These are phyloP conservation scores for Kodamaea alishanica DNA, from an alignment of 1,139 yeast species.

Conservation along the genomic window DNA sequence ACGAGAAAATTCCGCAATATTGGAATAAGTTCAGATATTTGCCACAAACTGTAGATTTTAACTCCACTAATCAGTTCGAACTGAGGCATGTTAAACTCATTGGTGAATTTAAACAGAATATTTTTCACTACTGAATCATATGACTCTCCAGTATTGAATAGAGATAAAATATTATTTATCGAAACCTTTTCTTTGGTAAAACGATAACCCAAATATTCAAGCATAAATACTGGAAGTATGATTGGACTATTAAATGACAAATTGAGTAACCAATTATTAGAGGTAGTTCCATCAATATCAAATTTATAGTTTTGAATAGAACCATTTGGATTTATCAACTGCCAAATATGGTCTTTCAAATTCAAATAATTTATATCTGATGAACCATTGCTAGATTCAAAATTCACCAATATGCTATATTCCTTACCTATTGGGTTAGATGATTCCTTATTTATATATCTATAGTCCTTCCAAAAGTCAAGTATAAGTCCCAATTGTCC, in stretches of 20 bases:
- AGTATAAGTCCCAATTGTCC: constrained; percentile 34
- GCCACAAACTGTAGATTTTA: constrained; percentile 20
- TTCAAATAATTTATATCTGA: constrained; percentile 18
- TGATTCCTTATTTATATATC: constrained; percentile 27
- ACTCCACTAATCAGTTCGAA: constrained; percentile 4
- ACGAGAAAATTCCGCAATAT: constrained; percentile 32
- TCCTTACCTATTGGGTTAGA: constrained; percentile 12
- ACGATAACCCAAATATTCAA: constrained; percentile 31
- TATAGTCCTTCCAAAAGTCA: constrained; percentile 36
- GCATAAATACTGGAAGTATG: constrained; percentile 24
- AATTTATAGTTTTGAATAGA: constrained; percentile 10
- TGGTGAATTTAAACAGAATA: constrained; percentile 8
- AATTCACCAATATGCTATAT: constrained; percentile 15
- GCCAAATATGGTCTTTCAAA: constrained; percentile 22
- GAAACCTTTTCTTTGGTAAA: constrained; percentile 1
- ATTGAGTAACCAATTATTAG: constrained; percentile 18
- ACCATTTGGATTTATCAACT: constrained; percentile 6
- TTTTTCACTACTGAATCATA: constrained; percentile 7
- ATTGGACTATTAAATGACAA: constrained; percentile 26
- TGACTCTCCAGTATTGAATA: constrained; percentile 20
- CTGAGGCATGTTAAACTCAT: constrained; percentile 5
- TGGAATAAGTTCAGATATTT: constrained; percentile 26
- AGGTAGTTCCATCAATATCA: constrained; percentile 9
- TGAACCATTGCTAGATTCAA: constrained; percentile 8
- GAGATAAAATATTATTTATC: constrained; percentile 13